phyloP scores from a whole-genome alignment of 2,329 filamentous ascomycete genomes.

The Trichoderma lentiforme region DNA sequence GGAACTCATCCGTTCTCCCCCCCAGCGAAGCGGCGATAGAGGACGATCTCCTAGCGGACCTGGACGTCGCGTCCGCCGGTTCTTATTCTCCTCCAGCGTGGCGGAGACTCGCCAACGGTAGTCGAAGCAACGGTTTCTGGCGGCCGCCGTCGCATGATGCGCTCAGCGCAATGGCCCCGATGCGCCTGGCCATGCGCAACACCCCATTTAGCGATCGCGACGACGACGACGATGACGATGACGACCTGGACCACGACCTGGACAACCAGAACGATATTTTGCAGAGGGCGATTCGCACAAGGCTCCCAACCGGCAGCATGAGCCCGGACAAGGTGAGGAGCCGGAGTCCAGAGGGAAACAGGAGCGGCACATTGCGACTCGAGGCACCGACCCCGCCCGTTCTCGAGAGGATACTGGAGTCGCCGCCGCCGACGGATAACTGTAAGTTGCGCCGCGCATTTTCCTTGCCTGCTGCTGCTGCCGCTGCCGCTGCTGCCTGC shows the following conservation, averaged over 20 bases:
- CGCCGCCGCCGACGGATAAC: constrained; percentile 42
- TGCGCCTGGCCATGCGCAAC: constrained; percentile 23
- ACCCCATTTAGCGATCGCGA: constrained; percentile 23
- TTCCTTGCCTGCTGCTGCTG: constrained; percentile 22
- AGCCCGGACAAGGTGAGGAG: constrained; percentile 52
- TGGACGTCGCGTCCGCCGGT: constrained; percentile 48
- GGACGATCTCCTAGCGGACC: constrained; percentile 40
- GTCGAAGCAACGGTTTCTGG: constrained; percentile 59
- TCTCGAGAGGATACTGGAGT: constrained; percentile 18
- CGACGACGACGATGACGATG: constrained; percentile 33
- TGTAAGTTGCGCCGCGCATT: constrained; percentile 39
- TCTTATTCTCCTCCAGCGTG: constrained; percentile 60
- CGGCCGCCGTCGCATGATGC: constrained; percentile 50
- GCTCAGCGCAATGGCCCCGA: constrained; percentile 43
- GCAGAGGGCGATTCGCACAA: constrained; percentile 51
- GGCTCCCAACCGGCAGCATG: constrained; percentile 52
- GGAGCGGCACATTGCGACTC: constrained; percentile 39
- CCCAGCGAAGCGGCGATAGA: constrained; percentile 36
- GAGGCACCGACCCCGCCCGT: constrained; percentile 29
- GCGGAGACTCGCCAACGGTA: constrained; percentile 59
- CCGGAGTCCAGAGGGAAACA: constrained; percentile 45
- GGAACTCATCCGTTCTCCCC: constrained; percentile 31
- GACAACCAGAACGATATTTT: constrained; percentile 37
- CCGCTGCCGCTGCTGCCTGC: background rate
- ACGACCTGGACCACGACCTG: constrained; percentile 24